These are phyloP conservation scores for Hebeloma cylindrosporum DNA, from an alignment of 768 basidiomycete species.

Conservation along the genomic window DNA sequence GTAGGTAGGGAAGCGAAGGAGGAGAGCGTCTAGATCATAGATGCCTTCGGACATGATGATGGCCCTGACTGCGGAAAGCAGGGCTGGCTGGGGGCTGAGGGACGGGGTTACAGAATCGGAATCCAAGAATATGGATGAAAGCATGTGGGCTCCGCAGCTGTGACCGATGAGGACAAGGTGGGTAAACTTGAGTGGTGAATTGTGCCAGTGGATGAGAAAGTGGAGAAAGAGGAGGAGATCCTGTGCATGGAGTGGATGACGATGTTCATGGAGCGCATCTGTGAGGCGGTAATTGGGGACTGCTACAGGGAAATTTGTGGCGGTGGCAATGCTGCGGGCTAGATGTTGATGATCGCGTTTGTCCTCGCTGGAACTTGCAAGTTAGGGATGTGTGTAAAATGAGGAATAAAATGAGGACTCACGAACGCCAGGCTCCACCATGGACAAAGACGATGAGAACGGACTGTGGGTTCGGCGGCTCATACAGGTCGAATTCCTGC, in stretches of 20 bases:
- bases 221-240: conserved; percentile 64
- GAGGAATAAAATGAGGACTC: conserved; percentile 27
- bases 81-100: conserved; percentile 43
- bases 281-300: conserved; percentile 83
- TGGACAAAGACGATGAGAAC: conserved; percentile 74
- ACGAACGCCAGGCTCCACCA: conserved; percentile 85
- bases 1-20: conserved; percentile 67
- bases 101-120: conserved; percentile 39
- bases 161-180: conserved; percentile 69
- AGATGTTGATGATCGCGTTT: conserved; percentile 58
- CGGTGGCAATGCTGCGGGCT: conserved; percentile 50
- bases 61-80: conserved; percentile 48
- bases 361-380: conserved; percentile 67
- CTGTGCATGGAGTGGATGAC: conserved; percentile 70
- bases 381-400: conserved; percentile 1
- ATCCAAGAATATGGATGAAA: conserved; percentile 66
- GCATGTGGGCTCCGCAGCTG: conserved; percentile 82
- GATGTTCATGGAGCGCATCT: conserved; percentile 36
- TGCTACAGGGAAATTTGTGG: conserved; percentile 57
- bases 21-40: conserved; percentile 68
- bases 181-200: conserved; percentile 38
- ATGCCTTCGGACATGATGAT: conserved; percentile 75
- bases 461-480: conserved; percentile 19
- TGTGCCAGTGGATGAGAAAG: conserved; percentile 52
- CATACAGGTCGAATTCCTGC: conserved; percentile 58